phyloP scores from a whole-genome alignment of 1,284 basidiomycete genomes.

The Leccinum glutinopallens region DNA sequence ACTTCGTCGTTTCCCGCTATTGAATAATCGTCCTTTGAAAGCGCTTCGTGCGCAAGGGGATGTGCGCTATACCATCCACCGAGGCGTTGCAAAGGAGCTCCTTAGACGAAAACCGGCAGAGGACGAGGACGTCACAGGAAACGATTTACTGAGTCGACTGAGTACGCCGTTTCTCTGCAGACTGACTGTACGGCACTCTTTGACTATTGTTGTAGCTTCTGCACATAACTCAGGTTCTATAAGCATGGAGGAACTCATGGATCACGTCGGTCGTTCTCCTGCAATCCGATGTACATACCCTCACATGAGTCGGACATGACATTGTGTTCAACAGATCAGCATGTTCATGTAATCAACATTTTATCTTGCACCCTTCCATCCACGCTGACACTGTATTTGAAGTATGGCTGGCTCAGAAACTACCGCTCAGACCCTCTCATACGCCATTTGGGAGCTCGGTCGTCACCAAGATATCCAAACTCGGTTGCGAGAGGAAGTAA shows the following conservation, averaged over 20 bases:
- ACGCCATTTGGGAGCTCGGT: conserved; percentile 15
- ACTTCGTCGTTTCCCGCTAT: conserved; percentile 10
- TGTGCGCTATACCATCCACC: conserved; percentile 13
- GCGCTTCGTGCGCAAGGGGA: conserved; percentile 8
- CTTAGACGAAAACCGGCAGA: conserved; percentile 1
- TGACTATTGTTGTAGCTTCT: conserved; percentile 2
- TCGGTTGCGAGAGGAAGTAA: conserved; percentile 10
- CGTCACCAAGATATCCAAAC: conserved; percentile 13
- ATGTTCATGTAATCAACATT: conserved; percentile 14
- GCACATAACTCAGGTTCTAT: conserved; percentile 11
- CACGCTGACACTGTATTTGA: neutral
- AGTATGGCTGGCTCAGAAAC: conserved; percentile 15
- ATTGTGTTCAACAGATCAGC: conserved; percentile 9
- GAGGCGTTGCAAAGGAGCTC: conserved; percentile 11
- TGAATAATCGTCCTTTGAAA: conserved; percentile 12
- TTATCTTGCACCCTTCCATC: neutral
- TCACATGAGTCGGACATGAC: neutral
- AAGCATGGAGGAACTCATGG: conserved; percentile 8
- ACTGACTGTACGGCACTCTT: neutral
- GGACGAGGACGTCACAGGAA: neutral
- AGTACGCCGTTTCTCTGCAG: neutral
- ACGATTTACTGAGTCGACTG: conserved; percentile 11
- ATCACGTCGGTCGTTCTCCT: conserved; percentile 7
- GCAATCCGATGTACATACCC: neutral
- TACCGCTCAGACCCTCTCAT: conserved; percentile 10